Conservation (phyloP, 139 green algal species). For the Micractinium sp. region DNA sequence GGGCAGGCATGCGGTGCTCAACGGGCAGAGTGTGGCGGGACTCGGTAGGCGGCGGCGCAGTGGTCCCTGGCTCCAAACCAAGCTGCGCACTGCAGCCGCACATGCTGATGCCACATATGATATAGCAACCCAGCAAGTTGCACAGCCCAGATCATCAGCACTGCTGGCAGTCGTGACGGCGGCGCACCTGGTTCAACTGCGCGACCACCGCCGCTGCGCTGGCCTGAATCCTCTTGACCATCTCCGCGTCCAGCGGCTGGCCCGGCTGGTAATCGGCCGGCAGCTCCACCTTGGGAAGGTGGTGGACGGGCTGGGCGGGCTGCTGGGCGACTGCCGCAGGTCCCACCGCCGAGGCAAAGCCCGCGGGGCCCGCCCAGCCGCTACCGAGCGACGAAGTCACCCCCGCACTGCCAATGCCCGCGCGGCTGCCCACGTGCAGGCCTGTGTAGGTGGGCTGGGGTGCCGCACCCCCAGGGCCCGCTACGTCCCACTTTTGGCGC, state of each 20-base stretch:
- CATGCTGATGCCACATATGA: no score
- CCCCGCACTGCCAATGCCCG: neutral
- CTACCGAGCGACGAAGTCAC: neutral
- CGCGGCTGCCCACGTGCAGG: neutral
- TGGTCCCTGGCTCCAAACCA: neutral
- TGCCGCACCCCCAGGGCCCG: neutral
- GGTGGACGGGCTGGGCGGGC: neutral
- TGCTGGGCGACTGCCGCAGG: neutral
- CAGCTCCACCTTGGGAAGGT: neutral
- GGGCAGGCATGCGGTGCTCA: no score
- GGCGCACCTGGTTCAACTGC: conserved; percentile 17
- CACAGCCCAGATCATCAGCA: neutral
- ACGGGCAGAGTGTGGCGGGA: no score
- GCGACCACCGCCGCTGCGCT: neutral
- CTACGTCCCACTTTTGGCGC: conserved; percentile 28
- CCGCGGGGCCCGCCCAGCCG: neutral
- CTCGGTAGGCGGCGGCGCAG: no score
- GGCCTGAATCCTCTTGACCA: conserved; percentile 13
- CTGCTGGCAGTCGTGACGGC: neutral
- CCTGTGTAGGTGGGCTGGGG: neutral
- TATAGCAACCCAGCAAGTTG: no score
- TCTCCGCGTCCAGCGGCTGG: conserved; percentile 8
- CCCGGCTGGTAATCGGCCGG: neutral
- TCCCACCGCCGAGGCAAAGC: neutral
- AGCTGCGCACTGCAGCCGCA: neutral